Evolutionary conservation across 2,329 filamentous ascomycete genomes (phyloP).

Genomic region (Fusarium buharicum): DNA sequence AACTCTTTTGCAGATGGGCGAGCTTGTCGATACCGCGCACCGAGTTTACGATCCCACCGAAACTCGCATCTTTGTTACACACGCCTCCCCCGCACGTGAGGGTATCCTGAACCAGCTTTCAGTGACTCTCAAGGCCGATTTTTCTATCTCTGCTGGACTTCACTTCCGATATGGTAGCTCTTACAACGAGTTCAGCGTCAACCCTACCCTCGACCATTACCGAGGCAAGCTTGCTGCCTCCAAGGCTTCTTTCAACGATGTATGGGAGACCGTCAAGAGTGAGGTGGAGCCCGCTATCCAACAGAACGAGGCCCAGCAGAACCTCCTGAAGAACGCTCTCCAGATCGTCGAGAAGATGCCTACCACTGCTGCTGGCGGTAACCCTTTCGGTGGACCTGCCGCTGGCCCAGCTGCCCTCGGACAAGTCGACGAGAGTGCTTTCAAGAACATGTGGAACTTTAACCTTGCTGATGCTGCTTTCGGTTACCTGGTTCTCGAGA

Average conservation of each 20-base stretch:
- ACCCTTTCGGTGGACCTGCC: constrained; percentile 91
- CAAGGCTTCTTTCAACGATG: constrained; percentile 98
- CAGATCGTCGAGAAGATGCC: constrained; percentile 99
- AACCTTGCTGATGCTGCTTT: constrained; percentile 98
- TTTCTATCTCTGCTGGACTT: constrained; percentile 95
- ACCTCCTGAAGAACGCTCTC: constrained; percentile 87
- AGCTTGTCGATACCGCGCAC: constrained; percentile 96
- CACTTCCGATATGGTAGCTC: constrained; percentile 99
- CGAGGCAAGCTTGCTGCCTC: constrained; percentile 97
- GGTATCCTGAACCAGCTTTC: constrained; percentile 97
- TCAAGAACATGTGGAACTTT: constrained; percentile 99
- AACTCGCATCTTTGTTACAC: constrained; percentile 95
- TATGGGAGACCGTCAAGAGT: constrained; percentile 97
- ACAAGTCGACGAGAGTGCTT: constrained; percentile 96
- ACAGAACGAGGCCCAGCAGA: constrained; percentile 93
- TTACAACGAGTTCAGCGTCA: constrained; percentile 99
- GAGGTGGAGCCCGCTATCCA: constrained; percentile 95
- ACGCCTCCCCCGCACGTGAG: constrained; percentile 95
- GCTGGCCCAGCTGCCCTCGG: constrained; percentile 78
- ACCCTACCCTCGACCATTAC: constrained; percentile 97
- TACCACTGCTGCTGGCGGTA: constrained; percentile 90
- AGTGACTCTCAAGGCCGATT: constrained; percentile 96
- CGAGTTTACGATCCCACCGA: constrained; percentile 98
- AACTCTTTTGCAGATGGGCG: constrained; percentile 96
- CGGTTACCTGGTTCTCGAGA: constrained; percentile 92